These are phyloP conservation scores for Gnomoniopsis sp. DNA, from an alignment of 2,329 filamentous ascomycete genomes.

Conservation along the genomic window DNA sequence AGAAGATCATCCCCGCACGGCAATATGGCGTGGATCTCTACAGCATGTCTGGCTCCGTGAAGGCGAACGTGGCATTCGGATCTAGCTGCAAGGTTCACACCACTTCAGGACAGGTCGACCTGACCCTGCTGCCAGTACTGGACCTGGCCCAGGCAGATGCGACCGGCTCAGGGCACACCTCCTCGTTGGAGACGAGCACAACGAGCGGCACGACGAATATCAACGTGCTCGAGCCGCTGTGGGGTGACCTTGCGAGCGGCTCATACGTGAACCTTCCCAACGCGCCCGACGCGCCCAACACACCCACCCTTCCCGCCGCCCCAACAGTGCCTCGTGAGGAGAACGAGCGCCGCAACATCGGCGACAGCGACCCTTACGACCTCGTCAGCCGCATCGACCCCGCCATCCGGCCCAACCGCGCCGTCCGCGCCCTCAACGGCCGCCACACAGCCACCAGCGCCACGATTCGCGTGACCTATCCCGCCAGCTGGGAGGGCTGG, in stretches of 20 bases:
- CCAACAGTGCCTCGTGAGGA: neutral
- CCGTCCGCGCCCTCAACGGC: constrained; percentile 35
- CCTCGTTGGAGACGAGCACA: constrained; percentile 36
- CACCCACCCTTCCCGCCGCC: neutral
- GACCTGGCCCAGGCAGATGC: constrained; percentile 22
- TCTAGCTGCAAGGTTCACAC: constrained; percentile 32
- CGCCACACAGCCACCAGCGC: constrained; percentile 45
- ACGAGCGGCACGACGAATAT: constrained; percentile 41
- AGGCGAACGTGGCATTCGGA: constrained; percentile 37
- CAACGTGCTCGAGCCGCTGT: constrained; percentile 41
- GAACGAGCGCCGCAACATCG: too few species aligned
- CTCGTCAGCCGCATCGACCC: neutral
- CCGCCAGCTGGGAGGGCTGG: constrained; percentile 46
- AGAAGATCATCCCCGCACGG: constrained; percentile 35
- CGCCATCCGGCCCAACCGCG: constrained; percentile 11
- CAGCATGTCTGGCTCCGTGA: constrained; percentile 43
- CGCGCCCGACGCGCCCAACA: constrained; percentile 11
- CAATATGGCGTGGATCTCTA: constrained; percentile 44
- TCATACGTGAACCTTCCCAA: constrained; percentile 20
- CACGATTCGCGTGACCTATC: constrained; percentile 40
- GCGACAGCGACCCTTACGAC: constrained; percentile 19
- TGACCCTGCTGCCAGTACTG: constrained; percentile 43
- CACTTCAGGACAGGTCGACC: constrained; percentile 37
- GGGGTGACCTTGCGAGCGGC: constrained; percentile 28
- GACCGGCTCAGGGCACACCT: constrained; percentile 2